phyloP scores from a whole-genome alignment of 148 eudicot species.

The Mesembryanthemum crystallinum region DNA sequence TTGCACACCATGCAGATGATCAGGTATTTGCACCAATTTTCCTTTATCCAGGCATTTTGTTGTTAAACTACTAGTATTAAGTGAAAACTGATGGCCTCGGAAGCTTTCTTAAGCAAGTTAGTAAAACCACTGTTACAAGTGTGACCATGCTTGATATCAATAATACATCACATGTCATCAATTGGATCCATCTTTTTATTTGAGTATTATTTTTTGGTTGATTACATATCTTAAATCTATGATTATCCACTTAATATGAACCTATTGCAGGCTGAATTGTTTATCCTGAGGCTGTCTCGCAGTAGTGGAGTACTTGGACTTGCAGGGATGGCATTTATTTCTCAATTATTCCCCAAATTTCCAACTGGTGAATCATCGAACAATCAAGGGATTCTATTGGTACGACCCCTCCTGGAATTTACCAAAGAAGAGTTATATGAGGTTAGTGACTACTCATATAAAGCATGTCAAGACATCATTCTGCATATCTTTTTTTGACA shows the following conservation, averaged over 20 bases:
- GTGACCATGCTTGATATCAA: not conserved
- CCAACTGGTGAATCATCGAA: slow-evolving; percentile 37
- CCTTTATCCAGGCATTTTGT: not conserved
- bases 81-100: not conserved
- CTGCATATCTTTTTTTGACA: not conserved
- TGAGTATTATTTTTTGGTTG: not conserved
- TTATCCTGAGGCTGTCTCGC: slow-evolving; percentile 86
- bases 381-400: slow-evolving; percentile 54
- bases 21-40: slow-evolving; percentile 53
- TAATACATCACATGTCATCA: not conserved
- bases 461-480: not conserved
- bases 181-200: not conserved
- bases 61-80: not conserved
- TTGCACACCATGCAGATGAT: slow-evolving; percentile 97
- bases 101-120: not conserved
- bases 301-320: slow-evolving; percentile 97
- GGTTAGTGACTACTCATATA: slow-evolving; percentile 36
- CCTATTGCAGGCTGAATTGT: slow-evolving; percentile 76
- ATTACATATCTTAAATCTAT: slow-evolving; percentile 2
- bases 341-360: slow-evolving; percentile 52
- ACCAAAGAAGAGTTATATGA: slow-evolving; percentile 79
- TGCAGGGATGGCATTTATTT: slow-evolving; percentile 89
- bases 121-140: not conserved
- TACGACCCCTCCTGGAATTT: slow-evolving; percentile 78
- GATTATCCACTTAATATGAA: not conserved